phyloP scores from a whole-genome alignment of 306 rosid species.

The Cucurbita moschata region DNA sequence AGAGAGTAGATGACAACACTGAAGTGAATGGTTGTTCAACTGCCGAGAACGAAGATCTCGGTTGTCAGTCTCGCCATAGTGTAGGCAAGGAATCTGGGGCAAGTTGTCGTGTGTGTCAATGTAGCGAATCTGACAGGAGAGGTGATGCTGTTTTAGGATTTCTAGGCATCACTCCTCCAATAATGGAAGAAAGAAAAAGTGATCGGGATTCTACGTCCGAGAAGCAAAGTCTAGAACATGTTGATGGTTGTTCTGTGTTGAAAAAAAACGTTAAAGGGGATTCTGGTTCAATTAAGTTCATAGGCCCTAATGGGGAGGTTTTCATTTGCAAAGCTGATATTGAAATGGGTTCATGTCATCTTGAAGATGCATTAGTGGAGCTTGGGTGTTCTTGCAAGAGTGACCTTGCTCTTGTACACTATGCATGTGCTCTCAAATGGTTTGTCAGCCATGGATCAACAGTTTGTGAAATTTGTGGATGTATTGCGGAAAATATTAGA shows the following conservation, averaged over 20 bases:
- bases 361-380: constrained; percentile 47
- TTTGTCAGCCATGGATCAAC: constrained; percentile 91
- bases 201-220: constrained; percentile 23
- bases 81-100: constrained; percentile 42
- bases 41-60: constrained; percentile 30
- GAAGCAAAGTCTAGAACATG: constrained; percentile 9
- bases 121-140: constrained; percentile 72
- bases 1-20: constrained; percentile 20
- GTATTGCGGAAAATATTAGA: constrained; percentile 58
- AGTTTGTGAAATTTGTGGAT: constrained; percentile 84
- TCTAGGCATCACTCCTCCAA: constrained; percentile 44
- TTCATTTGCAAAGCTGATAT: constrained; percentile 58
- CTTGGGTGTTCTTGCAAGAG: constrained; percentile 95
- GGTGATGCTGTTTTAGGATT: constrained; percentile 67
- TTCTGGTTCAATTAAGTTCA: constrained; percentile 45
- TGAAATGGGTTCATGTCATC: constrained; percentile 55
- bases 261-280: constrained; percentile 26
- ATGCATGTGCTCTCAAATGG: constrained; percentile 96
- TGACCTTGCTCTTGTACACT: constrained; percentile 87
- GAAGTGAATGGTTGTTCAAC: constrained; percentile 21
- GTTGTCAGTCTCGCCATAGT: constrained; percentile 35
- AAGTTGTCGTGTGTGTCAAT: constrained; percentile 92
- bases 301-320: constrained; percentile 90
- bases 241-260: constrained; percentile 9
- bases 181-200: constrained; percentile 18